Evolutionary conservation across 345 rosid species (phyloP).

Genomic region (Heritiera fomes): DNA sequence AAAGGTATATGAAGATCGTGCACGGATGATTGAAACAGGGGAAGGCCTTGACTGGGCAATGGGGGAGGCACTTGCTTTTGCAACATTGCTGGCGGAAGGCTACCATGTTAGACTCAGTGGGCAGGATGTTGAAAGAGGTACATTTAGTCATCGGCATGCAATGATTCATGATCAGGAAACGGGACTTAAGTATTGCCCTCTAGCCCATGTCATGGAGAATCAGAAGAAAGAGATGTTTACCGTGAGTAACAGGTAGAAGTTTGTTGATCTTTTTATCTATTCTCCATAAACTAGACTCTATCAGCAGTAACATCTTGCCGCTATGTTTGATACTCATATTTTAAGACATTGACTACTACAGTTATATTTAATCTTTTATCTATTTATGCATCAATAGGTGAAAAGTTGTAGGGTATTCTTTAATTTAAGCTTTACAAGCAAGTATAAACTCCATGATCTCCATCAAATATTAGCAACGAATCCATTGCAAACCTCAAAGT

Average conservation of each 20-base stretch:
- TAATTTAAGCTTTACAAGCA: background rate
- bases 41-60: conserved; percentile 83
- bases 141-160: conserved; percentile 77
- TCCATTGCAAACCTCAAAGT: no score
- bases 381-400: no score
- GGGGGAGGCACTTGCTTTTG: conserved; percentile 79
- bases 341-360: background rate
- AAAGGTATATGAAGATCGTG: conserved; percentile 71
- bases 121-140: conserved; percentile 90
- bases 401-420: no score
- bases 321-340: background rate
- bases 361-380: background rate
- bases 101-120: conserved; percentile 84
- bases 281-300: background rate
- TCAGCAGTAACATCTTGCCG: background rate
- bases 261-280: background rate
- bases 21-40: conserved; percentile 70
- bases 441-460: background rate
- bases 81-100: conserved; percentile 75
- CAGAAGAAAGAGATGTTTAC: conserved; percentile 82
- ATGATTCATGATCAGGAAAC: conserved; percentile 79
- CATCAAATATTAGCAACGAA: background rate
- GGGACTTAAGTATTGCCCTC: conserved; percentile 65
- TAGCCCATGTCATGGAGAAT: conserved; percentile 57
- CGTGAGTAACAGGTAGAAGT: conserved; percentile 69